phyloP scores from a whole-genome alignment of 805 yeast species.

The Wickerhamiella australiensis region DNA sequence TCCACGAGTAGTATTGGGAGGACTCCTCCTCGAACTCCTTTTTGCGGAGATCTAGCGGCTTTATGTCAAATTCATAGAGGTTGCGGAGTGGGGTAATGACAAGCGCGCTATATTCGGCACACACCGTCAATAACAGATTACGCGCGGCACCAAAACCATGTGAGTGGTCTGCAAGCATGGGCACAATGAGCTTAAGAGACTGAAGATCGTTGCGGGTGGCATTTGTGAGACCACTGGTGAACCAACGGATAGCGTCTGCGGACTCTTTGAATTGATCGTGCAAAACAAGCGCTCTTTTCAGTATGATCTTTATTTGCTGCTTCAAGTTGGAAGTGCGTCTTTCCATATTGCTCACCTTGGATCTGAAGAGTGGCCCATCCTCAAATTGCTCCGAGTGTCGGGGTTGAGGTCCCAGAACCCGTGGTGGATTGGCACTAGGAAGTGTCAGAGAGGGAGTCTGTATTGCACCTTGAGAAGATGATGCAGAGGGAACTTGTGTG shows the following conservation, averaged over 20 bases:
- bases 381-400: conserved; percentile 30
- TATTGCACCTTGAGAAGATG: neutral
- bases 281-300: conserved; percentile 28
- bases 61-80: conserved; percentile 33
- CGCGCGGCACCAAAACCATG: conserved; percentile 22
- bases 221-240: conserved; percentile 26
- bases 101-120: conserved; percentile 25
- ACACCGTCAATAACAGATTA: conserved; percentile 19
- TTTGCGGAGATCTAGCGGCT: conserved; percentile 31
- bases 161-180: conserved; percentile 21
- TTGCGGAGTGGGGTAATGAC: conserved; percentile 31
- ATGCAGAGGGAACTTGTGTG: neutral
- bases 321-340: conserved; percentile 29
- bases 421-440: neutral
- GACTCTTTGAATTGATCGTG: conserved; percentile 27
- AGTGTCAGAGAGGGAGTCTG: neutral
- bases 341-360: conserved; percentile 31
- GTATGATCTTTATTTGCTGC: conserved; percentile 27
- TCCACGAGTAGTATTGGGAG: conserved; percentile 35
- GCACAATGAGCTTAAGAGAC: conserved; percentile 25
- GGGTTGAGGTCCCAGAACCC: neutral
- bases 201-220: conserved; percentile 27
- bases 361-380: conserved; percentile 36
- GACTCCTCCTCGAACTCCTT: conserved; percentile 37
- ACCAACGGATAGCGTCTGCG: conserved; percentile 28